phyloP scores from a whole-genome alignment of 169 alveolate species.

The Plasmodium blacklocki region DNA sequence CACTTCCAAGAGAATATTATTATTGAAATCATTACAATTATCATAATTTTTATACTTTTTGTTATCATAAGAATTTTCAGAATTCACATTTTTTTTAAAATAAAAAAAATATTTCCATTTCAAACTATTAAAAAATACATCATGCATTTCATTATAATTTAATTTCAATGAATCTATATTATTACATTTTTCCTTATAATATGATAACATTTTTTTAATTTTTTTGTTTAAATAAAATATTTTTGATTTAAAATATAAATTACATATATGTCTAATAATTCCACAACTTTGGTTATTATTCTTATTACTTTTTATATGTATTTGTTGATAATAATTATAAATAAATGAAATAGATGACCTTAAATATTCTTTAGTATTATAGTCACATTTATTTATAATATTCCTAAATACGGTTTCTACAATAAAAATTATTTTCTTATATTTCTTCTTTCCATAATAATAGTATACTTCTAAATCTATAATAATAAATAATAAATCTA shows the following conservation, averaged over 20 bases:
- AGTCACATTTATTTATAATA: constrained; percentile 64
- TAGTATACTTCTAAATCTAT: constrained; percentile 46
- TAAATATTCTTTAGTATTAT: constrained; percentile 76
- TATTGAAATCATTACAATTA: background rate
- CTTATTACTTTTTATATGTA: constrained; percentile 36
- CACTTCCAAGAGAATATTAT: background rate
- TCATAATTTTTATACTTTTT: constrained; percentile 4
- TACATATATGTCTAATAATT: constrained; percentile 55
- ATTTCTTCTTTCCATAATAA: constrained; percentile 55
- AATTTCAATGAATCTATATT: constrained; percentile 35
- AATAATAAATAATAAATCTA: constrained; percentile 62
- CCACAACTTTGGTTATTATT: constrained; percentile 60
- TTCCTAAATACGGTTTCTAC: constrained; percentile 37
- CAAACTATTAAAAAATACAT: constrained; percentile 8
- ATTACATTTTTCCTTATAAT: constrained; percentile 29
- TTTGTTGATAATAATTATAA: constrained; percentile 73
- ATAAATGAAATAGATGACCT: constrained; percentile 68
- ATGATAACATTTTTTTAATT: constrained; percentile 41
- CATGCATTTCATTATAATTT: constrained; percentile 34
- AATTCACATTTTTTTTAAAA: constrained; percentile 1
- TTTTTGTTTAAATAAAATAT: constrained; percentile 61
- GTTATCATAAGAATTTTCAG: background rate
- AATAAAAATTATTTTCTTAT: constrained; percentile 42
- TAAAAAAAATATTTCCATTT: constrained; percentile 52
- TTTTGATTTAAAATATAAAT: constrained; percentile 42